These are phyloP conservation scores for Vigna trinervia DNA, from an alignment of 306 rosid genomes.

Conservation along the genomic window DNA sequence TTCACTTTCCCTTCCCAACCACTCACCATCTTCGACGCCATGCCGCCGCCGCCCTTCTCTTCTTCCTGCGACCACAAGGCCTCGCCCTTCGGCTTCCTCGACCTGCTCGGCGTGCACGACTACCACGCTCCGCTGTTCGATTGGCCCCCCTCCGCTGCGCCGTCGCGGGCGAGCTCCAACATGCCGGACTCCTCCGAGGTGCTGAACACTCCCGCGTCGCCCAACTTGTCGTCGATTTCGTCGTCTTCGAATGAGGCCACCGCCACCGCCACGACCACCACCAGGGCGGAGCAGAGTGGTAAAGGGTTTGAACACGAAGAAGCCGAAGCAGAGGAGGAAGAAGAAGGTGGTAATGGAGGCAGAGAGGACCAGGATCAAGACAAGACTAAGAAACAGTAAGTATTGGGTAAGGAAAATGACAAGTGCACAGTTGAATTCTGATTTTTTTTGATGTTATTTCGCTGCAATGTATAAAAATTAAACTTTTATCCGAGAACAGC, in stretches of 20 bases:
- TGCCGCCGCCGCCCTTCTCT: conserved; percentile 37
- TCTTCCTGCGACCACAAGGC: conserved; percentile 48
- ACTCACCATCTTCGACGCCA: conserved; percentile 56
- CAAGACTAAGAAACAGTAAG: conserved; percentile 71
- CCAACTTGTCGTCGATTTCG: conserved; percentile 73
- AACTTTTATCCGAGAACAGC: too few relatives aligned
- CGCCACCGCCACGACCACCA: not conserved
- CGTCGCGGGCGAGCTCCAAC: conserved; percentile 51
- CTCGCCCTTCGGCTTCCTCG: conserved; percentile 60
- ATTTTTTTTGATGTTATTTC: not conserved
- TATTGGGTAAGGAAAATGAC: conserved; percentile 22
- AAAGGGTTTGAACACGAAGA: not conserved
- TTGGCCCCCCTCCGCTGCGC: conserved; percentile 46
- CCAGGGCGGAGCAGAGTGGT: conserved; percentile 31
- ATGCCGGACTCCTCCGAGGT: conserved; percentile 66
- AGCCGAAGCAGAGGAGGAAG: conserved; percentile 41
- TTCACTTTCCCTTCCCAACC: conserved; percentile 42
- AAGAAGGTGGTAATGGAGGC: conserved; percentile 31
- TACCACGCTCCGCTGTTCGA: conserved; percentile 50
- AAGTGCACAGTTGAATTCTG: not conserved
- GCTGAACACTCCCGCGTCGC: conserved; percentile 65
- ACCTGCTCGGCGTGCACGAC: conserved; percentile 52
- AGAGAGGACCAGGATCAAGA: conserved; percentile 55
- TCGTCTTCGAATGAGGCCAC: conserved; percentile 69
- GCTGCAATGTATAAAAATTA: not conserved